Base-by-base conservation (phyloP, 371 early-diverging fungal genomes). In the Funneliformis caledonium region DNA sequence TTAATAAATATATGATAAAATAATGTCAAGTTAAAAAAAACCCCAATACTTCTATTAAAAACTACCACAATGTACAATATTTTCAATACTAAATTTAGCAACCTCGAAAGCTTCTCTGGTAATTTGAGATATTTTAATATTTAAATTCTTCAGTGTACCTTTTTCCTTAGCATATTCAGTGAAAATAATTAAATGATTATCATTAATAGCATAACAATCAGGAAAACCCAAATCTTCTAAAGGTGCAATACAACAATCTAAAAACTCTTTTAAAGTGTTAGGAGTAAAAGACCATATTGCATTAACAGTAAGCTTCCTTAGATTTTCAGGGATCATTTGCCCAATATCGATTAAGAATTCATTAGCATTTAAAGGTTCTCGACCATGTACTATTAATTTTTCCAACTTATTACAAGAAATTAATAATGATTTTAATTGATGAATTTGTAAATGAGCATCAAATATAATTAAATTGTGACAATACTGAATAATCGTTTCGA, bases 91-190 rank as follows among this genome's bases (percentile, higher is more conserved):
- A 43, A 1, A 43, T 43, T 45, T n/a, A 69, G 43, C 43, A n/a
- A 8, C 45, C 9, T 43, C n/a, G 10, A 69, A 69, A 9, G 43
- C 69, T 19, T 69, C 33, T 43, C 43, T 69, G 3, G 69, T 45
- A 69, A 69, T 69, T 19, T n/a, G 43, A n/a, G 69, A 43, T 69
- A 45, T 45, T 43, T 45, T 69, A 69, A 69, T 69, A 74, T 74
- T 74, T 12, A 74, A 74, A 33, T 6, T 19, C 33, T 74, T 74
- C 10, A 74, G 52, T 48, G 74, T 10, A 2, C 74, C 60, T 52
- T 37, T 59, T 16, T n/a, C 43, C 26, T 5, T 26, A 6, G 74
- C 74, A 22, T 74, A 74, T 59, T 12, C 37, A 5, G 60, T 7
- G 19, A 74, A 26, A 52, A 48, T 42, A 4, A 50, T n/a, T 37